phyloP scores from a whole-genome alignment of 495 filamentous ascomycete genomes.

The Podospora fimiseda region DNA sequence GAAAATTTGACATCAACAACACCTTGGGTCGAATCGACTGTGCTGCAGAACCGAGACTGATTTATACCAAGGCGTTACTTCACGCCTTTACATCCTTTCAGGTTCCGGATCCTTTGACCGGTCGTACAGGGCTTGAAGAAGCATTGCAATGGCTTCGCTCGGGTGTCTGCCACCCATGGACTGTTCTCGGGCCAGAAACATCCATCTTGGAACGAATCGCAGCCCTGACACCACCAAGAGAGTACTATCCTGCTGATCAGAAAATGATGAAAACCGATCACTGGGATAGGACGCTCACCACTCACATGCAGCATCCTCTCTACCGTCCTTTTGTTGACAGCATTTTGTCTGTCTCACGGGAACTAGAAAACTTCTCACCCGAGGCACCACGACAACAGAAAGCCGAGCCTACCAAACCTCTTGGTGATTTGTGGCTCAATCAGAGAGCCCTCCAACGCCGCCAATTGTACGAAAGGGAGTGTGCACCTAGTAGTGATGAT shows the following conservation, averaged over 20 bases:
- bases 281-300: slow-evolving; percentile 42
- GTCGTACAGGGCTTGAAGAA: slow-evolving; percentile 56
- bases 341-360: slow-evolving; percentile 37
- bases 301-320: slow-evolving; percentile 49
- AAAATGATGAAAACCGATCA: slow-evolving; percentile 43
- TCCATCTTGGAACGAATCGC: slow-evolving; percentile 33
- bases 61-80: slow-evolving; percentile 48
- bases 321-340: slow-evolving; percentile 33
- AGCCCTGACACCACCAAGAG: slow-evolving; percentile 41
- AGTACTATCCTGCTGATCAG: slow-evolving; percentile 51
- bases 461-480: slow-evolving; percentile 32
- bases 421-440: slow-evolving; percentile 1
- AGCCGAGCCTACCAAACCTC: background rate
- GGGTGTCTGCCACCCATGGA: slow-evolving; percentile 41
- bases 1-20: slow-evolving; percentile 42
- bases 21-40: slow-evolving; percentile 42
- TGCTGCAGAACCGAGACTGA: slow-evolving; percentile 38
- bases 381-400: background rate
- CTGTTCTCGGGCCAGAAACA: slow-evolving; percentile 17
- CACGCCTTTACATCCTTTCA: slow-evolving; percentile 56
- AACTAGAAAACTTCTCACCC: slow-evolving; percentile 28
- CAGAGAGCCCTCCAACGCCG: slow-evolving; percentile 32
- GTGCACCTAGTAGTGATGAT: background rate
- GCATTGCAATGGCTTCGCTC: slow-evolving; percentile 46
- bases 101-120: slow-evolving; percentile 52